These are phyloP conservation scores for Suaeda aralocaspica DNA, from an alignment of 148 eudicot genomes.

Conservation along the genomic window DNA sequence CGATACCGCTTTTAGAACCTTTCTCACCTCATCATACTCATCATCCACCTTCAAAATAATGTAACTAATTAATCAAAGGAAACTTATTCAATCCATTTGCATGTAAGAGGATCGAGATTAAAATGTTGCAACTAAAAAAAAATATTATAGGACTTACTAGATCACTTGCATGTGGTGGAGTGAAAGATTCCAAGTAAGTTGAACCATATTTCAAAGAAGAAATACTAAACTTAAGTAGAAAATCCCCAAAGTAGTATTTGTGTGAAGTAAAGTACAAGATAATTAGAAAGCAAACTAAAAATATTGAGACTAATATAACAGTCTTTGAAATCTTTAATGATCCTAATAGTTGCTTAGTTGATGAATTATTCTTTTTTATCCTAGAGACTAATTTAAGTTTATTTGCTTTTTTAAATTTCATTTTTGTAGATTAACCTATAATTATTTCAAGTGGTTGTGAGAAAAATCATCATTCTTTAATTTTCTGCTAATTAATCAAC, in stretches of 20 bases:
- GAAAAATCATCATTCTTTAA: too few relatives aligned
- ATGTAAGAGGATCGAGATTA: too few relatives aligned
- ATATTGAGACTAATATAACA: neutral
- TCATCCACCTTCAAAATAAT: neutral
- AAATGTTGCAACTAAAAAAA: too few relatives aligned
- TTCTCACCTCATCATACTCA: conserved; percentile 18
- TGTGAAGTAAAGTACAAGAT: neutral
- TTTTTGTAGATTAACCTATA: too few relatives aligned
- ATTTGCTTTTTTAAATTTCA: too few relatives aligned
- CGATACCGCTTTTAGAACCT: conserved; percentile 23
- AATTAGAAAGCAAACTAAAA: neutral
- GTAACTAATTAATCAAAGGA: neutral
- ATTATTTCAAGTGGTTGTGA: too few relatives aligned
- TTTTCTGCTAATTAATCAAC: too few relatives aligned
- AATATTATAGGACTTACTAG: neutral
- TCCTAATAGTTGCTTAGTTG: neutral
- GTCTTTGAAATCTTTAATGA: neutral
- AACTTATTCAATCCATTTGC: too few relatives aligned
- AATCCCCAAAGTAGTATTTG: neutral
- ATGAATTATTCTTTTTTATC: neutral
- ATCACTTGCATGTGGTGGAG: neutral
- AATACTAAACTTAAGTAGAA: neutral
- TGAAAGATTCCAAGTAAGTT: neutral
- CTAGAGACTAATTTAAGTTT: too few relatives aligned
- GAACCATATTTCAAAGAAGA: neutral